These are phyloP conservation scores for Globisporangium iwayamae DNA, from an alignment of 352 stramenopile genomes.

Conservation along the genomic window DNA sequence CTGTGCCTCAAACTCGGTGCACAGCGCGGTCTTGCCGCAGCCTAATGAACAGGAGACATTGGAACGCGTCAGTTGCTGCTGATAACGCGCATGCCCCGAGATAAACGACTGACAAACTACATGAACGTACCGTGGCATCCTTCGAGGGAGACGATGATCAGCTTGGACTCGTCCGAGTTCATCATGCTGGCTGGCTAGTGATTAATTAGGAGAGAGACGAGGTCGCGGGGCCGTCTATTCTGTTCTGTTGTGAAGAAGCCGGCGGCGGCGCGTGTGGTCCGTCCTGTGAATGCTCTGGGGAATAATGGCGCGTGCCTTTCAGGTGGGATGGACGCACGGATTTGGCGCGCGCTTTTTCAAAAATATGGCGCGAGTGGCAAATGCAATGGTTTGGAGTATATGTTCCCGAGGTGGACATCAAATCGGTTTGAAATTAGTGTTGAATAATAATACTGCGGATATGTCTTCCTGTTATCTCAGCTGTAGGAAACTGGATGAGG, in stretches of 20 bases:
- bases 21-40: conserved; percentile 80
- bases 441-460: no score
- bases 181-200: conserved; percentile 1
- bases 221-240: not conserved
- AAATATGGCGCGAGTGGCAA: not conserved
- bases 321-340: not conserved
- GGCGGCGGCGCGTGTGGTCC: not conserved
- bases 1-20: conserved; percentile 66
- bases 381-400: not conserved
- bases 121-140: conserved; percentile 69
- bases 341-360: conserved; percentile 7
- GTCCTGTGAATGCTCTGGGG: not conserved
- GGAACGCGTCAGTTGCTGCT: not conserved
- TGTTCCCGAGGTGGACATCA: not conserved
- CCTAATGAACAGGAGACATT: conserved; percentile 19
- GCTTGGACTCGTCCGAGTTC: conserved; percentile 39
- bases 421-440: not conserved
- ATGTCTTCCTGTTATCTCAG: no score
- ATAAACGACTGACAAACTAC: no score
- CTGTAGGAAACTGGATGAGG: no score
- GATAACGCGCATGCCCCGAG: not conserved
- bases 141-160: conserved; percentile 84
- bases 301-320: not conserved
- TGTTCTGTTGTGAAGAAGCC: not conserved
- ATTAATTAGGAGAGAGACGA: not conserved